These are phyloP conservation scores for Erucastrum elatum DNA, from an alignment of 345 rosid genomes.

Conservation along the genomic window DNA sequence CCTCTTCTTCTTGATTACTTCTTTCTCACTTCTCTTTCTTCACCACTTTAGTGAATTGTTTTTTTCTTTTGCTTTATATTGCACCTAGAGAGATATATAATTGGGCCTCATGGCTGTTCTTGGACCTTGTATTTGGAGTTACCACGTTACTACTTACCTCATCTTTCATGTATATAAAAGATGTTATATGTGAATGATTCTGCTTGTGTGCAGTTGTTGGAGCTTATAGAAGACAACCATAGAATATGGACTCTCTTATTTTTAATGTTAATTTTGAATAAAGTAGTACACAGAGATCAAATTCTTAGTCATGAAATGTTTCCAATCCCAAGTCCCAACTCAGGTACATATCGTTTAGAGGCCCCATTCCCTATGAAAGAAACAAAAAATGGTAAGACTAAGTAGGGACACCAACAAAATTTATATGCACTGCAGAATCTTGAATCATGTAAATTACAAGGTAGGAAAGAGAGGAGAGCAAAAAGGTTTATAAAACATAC, in stretches of 20 bases:
- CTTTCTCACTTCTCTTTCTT: background rate
- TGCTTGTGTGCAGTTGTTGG: constrained; percentile 6
- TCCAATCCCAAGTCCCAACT: background rate
- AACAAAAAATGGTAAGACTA: background rate
- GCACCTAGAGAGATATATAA: background rate
- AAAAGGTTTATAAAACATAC: constrained; percentile 12
- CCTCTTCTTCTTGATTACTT: constrained; percentile 24
- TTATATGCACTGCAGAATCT: background rate
- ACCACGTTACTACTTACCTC: background rate
- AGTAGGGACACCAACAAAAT: background rate
- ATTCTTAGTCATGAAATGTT: background rate
- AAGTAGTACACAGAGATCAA: constrained; percentile 27
- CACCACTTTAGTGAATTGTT: background rate
- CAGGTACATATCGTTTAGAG: constrained; percentile 8
- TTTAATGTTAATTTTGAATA: background rate
- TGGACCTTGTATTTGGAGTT: constrained; percentile 5
- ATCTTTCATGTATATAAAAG: background rate
- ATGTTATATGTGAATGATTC: background rate
- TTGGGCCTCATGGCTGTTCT: background rate
- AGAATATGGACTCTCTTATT: background rate
- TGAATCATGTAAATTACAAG: background rate
- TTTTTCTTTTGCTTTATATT: background rate
- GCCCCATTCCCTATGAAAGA: constrained; percentile 26
- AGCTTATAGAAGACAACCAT: background rate
- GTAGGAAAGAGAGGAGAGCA: background rate